Conservation (phyloP, 2,329 filamentous ascomycete species). For the Pseudonectria buxi region DNA sequence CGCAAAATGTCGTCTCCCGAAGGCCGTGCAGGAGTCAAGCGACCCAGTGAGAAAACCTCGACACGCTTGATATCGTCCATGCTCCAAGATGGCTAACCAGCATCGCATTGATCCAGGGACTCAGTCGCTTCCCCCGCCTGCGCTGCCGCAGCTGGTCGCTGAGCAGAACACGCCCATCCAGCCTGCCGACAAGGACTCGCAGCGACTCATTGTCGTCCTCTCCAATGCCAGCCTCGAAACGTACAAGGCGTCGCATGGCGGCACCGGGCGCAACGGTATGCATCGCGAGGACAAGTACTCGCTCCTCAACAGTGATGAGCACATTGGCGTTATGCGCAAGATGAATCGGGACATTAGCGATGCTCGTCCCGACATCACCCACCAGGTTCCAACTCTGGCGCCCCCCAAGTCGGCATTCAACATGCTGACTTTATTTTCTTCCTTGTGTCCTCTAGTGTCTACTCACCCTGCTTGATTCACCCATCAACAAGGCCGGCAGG, state of each 20-base stretch:
- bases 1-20: constrained; percentile 34
- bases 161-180: constrained; percentile 86
- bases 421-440: constrained; percentile 33
- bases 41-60: constrained; percentile 32
- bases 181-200: constrained; percentile 79
- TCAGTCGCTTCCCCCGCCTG: constrained; percentile 88
- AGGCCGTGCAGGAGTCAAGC: constrained; percentile 35
- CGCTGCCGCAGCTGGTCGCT: constrained; percentile 84
- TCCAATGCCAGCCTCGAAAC: constrained; percentile 97
- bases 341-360: constrained; percentile 99
- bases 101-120: constrained; percentile 53
- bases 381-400: constrained; percentile 63
- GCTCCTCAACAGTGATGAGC: constrained; percentile 95
- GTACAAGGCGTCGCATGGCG: constrained; percentile 80
- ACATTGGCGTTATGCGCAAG: constrained; percentile 98
- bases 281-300: constrained; percentile 92
- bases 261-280: constrained; percentile 54
- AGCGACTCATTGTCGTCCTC: constrained; percentile 88
- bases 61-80: constrained; percentile 1
- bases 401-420: constrained; percentile 33
- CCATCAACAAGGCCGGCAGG: constrained; percentile 95
- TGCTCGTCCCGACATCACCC: constrained; percentile 93
- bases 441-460: constrained; percentile 61
- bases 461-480: constrained; percentile 92
- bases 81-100: constrained; percentile 11